Percentiles rank a stretch among this genome's conserved stretches.
Conservation (phyloP, 2,329 filamentous ascomycete species). For the Paracamarosporium sp. region DNA sequence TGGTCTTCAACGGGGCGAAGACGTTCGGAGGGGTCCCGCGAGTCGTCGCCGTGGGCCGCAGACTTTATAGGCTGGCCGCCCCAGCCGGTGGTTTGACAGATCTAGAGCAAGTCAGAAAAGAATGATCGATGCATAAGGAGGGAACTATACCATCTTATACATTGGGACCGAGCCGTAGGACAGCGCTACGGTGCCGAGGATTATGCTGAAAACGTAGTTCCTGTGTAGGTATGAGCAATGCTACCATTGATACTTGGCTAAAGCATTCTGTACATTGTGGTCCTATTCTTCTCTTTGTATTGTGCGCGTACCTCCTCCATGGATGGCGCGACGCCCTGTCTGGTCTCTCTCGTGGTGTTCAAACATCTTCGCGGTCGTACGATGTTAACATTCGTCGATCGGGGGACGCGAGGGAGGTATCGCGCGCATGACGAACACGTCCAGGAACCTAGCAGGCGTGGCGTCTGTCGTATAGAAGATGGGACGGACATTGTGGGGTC, state of each 20-base stretch:
- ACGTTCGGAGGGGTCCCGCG: slow-evolving; percentile 74
- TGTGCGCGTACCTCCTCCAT: slow-evolving; percentile 71
- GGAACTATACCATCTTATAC: slow-evolving; percentile 79
- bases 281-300: slow-evolving; percentile 72
- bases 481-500: slow-evolving; percentile 35
- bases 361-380: slow-evolving; percentile 35
- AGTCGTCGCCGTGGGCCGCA: slow-evolving; percentile 65
- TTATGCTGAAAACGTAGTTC: slow-evolving; percentile 78
- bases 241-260: neutral
- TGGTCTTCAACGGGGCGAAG: slow-evolving; percentile 81
- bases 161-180: slow-evolving; percentile 85
- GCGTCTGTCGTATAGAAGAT: slow-evolving; percentile 24
- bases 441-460: slow-evolving; percentile 39
- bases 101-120: slow-evolving; percentile 55
- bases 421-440: slow-evolving; percentile 46
- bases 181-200: slow-evolving; percentile 78
- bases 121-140: neutral
- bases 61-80: slow-evolving; percentile 91
- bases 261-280: slow-evolving; percentile 61
- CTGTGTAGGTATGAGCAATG: slow-evolving; percentile 46
- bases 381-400: slow-evolving; percentile 24
- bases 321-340: slow-evolving; percentile 52
- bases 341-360: slow-evolving; percentile 36
- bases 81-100: slow-evolving; percentile 88
- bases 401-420: slow-evolving; percentile 23